Evolutionary conservation across 75 land plant genomes (phyloP).

Genomic region (Larix kaempferi): DNA sequence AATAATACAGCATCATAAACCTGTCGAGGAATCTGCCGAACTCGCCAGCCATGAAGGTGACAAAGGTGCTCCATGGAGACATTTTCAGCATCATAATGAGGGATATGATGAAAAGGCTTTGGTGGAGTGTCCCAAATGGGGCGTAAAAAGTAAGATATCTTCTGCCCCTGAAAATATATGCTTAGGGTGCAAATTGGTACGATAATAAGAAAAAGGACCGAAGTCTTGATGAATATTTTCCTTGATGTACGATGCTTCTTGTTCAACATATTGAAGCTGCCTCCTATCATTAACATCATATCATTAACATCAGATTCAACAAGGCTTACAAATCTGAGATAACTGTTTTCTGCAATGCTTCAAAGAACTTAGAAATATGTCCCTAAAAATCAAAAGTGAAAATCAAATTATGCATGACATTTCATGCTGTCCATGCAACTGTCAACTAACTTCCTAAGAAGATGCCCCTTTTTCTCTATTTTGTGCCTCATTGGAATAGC

Average conservation of each 20-base stretch:
- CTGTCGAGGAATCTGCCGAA: slow-evolving; percentile 51
- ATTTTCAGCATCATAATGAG: slow-evolving; percentile 54
- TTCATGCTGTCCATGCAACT: not conserved
- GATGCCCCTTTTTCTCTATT: not conserved
- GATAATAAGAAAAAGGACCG: not conserved
- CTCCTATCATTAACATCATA: not conserved
- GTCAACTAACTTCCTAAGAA: not conserved
- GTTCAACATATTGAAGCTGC: not conserved
- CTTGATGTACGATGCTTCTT: not conserved
- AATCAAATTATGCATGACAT: not conserved
- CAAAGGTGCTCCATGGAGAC: slow-evolving; percentile 46
- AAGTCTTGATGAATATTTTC: not conserved
- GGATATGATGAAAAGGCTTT: slow-evolving; percentile 42
- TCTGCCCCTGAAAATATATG: slow-evolving; percentile 30
- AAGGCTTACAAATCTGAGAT: too few species aligned
- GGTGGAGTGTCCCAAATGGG: slow-evolving; percentile 68
- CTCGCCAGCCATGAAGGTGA: slow-evolving; percentile 57
- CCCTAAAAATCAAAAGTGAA: not conserved
- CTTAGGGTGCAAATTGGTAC: not conserved
- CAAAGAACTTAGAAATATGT: not conserved
- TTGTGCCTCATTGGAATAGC: not conserved
- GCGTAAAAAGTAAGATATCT: slow-evolving; percentile 46
- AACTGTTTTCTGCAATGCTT: not conserved
- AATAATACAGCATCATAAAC: slow-evolving; percentile 74
- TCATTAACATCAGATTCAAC: not conserved